phyloP scores from a whole-genome alignment of 2,329 filamentous ascomycete species.

The Ilyonectria robusta region DNA sequence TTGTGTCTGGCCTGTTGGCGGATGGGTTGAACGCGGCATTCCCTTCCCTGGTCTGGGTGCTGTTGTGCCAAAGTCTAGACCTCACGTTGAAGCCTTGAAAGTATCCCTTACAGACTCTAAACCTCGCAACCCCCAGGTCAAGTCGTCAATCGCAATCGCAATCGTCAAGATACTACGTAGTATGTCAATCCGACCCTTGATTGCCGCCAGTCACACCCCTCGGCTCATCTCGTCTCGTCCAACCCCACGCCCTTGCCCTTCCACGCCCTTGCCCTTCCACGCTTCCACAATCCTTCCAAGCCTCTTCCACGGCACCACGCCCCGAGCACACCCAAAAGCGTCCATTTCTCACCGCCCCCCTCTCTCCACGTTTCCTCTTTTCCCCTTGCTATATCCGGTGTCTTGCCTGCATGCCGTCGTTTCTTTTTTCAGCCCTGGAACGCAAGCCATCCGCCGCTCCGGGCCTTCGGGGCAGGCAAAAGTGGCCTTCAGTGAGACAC shows the following conservation, averaged over 20 bases:
- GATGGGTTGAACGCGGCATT: conserved; percentile 8
- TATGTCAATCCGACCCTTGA: neutral
- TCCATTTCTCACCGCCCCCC: neutral
- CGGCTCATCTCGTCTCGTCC: conserved; percentile 5
- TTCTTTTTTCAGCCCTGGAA: conserved; percentile 21
- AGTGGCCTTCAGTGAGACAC: neutral
- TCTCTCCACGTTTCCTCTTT: conserved; percentile 21
- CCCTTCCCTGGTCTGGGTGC: neutral
- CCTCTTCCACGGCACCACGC: conserved; percentile 8
- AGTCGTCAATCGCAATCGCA: too few species aligned
- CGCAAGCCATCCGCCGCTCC: conserved; percentile 19
- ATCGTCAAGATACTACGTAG: neutral
- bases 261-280: neutral
- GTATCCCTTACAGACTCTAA: neutral
- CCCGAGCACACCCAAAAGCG: neutral
- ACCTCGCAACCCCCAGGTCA: neutral
- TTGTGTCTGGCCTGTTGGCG: neutral
- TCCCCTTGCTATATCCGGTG: neutral
- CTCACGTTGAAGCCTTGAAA: too few species aligned
- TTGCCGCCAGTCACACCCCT: conserved; percentile 13
- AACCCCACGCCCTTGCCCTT: neutral
- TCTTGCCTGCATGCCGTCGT: neutral
- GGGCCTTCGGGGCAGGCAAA: conserved; percentile 3
- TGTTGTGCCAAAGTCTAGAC: too few species aligned
- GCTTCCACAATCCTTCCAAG: conserved; percentile 6